Evolutionary conservation across 306 rosid species (phyloP), one percentile per base, ranked within the genome.

Genomic region (Mimosa bimucronata): DNA sequence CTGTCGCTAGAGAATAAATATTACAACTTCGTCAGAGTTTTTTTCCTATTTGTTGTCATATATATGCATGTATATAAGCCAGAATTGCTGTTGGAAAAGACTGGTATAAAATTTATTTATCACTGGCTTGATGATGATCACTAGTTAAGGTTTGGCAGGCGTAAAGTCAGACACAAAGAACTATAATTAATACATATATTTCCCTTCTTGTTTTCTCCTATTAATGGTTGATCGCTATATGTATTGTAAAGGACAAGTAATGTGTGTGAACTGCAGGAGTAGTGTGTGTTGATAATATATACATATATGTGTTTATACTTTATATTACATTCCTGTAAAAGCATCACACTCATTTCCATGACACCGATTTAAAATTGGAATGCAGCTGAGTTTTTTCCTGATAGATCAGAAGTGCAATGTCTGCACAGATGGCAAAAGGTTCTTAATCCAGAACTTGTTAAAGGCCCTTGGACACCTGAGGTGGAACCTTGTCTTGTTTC

Each of bases 371-470:
- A 76, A 78, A 77, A 79, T 87, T 88, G 77, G 58, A 64, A 77
- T 88, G 90, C 98, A 95, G 99, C 98, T 78, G 92, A 93, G 87
- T 89, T 80, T 88, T 95, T 95, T 62, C 90, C 89, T 52, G 93
- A 93, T 86, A 90, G 99, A 77, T 90, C 98, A 78, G 99, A 95
- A 91, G 99, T 95, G 53, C 99, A 95, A 85, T 95, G 99, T 83
- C 88, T 95, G 68, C 99, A 95, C 85, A 89, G 99, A 87, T 95
- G 99, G 99, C 99, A 93, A 90, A 95, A 95, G 82, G 98, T 95
- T 82, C 93, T 95, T 41, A 95, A 95, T 86, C 99, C 98, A n/a
- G 97, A 95, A 21, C 99, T 95, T 55, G 87, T 95, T 77, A 95
- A 95, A 87, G 99, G 98, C 73, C 98, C 99, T 3, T 95, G 99